Base-by-base conservation (phyloP, 2,329 filamentous ascomycete species). In the Zasmidium angulare region DNA sequence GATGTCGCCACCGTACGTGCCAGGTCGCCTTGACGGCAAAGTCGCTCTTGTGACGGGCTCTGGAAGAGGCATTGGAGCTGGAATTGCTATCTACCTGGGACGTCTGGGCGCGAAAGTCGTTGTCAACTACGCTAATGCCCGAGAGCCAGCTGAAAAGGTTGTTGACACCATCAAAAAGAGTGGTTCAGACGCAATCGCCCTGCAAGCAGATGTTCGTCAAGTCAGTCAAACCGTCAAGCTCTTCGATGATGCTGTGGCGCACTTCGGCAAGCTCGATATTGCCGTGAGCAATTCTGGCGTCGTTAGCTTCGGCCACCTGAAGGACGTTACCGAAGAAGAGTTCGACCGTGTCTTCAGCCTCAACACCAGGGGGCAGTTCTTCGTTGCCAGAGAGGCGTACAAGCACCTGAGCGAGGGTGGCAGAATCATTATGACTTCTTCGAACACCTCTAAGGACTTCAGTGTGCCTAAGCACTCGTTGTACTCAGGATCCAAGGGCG, bases 251-350 rank as follows among this genome's bases (percentile, higher is more conserved):
- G 86, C 86, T 55, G 79, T 86, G 63, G 77, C 78, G 66, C 79
- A 84, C 73, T 90, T 86, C 71, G 87, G 87, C 74, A 82, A 84
- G 74, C 80, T 90, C 70, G 80, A 89, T 76, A 87, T 90, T 67
- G 87, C 87, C 69, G 85, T 84, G 80, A 88, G 84, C 71, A 89
- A 89, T 80, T 85, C 83, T 49, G 87, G 82, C 64, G 82, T 82
- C 56, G 80, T 82, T 36, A 78, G 77, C 48, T 82, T 82, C 71
- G 80, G 80, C 60, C 80, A 82, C 72, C 72, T 82, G 66, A 80
- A 81, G 73, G 80, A 82, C 60, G 80, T 82, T 48, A 78, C 78
- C 49, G 79, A 81, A 71, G 82, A 82, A 72, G 78, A 82, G 71
- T 84, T 79, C 66, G 82, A 86, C 74, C 79, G 80, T 43, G 83